Percentiles rank a stretch among this genome's conserved stretches.
phyloP scores from a whole-genome alignment of 352 stramenopile species.

The Thraustochytrium sp. region DNA sequence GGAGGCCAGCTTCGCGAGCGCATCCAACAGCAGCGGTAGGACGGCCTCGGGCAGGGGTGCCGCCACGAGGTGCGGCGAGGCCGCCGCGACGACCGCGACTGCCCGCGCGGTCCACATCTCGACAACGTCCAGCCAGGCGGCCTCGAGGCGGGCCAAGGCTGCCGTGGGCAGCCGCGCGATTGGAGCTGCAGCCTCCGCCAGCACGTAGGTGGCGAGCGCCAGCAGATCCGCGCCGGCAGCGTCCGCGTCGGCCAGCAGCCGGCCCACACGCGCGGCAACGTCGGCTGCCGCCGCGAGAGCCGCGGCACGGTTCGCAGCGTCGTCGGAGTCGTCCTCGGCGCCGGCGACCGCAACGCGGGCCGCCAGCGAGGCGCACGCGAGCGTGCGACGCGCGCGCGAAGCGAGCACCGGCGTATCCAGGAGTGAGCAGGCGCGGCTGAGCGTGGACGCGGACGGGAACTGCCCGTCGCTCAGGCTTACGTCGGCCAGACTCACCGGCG shows the following conservation, averaged over 20 bases:
- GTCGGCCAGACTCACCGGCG: too few species aligned
- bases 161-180: background rate
- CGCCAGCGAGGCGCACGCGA: background rate
- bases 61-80: background rate
- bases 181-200: background rate
- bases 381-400: background rate
- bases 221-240: background rate
- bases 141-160: background rate
- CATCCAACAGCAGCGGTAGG: background rate
- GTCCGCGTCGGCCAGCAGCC: background rate
- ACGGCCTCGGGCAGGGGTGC: background rate
- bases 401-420: too few species aligned
- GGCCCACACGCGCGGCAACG: background rate
- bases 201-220: background rate
- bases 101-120: background rate
- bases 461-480: too few species aligned
- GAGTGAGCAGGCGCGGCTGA: too few species aligned
- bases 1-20: background rate
- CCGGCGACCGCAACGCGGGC: background rate
- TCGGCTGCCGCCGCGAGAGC: background rate
- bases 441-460: too few species aligned
- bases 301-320: background rate
- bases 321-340: background rate
- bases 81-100: background rate
- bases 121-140: background rate